A percentile compares a stretch with the other conserved stretches of the same genome.
phyloP scores from a whole-genome alignment of 2,329 filamentous ascomycete genomes.

The Fulvia fulva region DNA sequence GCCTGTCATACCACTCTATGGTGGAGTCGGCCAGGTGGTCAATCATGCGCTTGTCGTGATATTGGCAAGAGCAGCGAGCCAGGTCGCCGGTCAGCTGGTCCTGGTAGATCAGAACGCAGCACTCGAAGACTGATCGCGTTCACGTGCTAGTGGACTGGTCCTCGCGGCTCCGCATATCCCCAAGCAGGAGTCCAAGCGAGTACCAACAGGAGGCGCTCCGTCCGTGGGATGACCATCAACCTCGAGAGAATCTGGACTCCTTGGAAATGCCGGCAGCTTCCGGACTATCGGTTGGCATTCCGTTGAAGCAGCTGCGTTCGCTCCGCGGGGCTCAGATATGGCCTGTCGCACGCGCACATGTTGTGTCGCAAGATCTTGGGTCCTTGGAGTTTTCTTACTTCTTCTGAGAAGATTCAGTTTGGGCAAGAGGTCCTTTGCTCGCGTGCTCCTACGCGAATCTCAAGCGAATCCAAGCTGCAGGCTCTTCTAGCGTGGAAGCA shows the following conservation, averaged over 20 bases:
- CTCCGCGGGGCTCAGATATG: neutral
- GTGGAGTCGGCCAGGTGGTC: constrained; percentile 25
- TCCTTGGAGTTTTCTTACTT: neutral
- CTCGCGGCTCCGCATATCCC: neutral
- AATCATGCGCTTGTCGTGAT: constrained; percentile 24
- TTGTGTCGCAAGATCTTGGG: neutral
- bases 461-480: neutral
- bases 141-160: neutral
- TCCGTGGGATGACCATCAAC: neutral
- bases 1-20: constrained; percentile 25
- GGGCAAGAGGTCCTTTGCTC: neutral
- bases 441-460: neutral
- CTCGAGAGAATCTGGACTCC: neutral
- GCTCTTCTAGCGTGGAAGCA: neutral
- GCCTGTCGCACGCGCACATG: neutral
- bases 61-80: constrained; percentile 8
- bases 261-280: neutral
- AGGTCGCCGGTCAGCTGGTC: constrained; percentile 14
- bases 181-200: neutral
- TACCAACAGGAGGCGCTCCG: neutral
- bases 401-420: neutral
- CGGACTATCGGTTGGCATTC: neutral
- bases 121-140: constrained; percentile 1
- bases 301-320: neutral
- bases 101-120: constrained; percentile 12